Conservation (phyloP, 129 eudicot species). For the Helichrysum umbraculigerum region DNA sequence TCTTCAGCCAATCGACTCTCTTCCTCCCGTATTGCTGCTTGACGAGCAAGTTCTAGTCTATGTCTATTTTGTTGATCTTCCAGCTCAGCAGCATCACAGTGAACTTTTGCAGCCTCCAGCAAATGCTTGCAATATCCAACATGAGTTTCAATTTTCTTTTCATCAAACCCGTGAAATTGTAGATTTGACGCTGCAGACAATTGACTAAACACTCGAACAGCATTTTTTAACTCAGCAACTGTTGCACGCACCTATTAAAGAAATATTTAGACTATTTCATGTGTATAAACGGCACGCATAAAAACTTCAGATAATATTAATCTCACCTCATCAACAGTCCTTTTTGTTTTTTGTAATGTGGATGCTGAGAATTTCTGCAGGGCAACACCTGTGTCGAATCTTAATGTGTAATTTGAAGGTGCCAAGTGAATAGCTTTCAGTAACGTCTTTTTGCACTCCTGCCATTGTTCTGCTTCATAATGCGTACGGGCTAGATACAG, state of each 20-base stretch:
- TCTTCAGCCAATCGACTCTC: conserved; percentile 83
- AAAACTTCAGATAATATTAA: conserved; percentile 13
- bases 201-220: conserved; percentile 81
- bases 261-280: neutral
- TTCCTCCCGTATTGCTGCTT: conserved; percentile 84
- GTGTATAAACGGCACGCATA: conserved; percentile 2
- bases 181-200: conserved; percentile 78
- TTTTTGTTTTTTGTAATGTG: conserved; percentile 78
- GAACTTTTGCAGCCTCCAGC: conserved; percentile 86
- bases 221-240: conserved; percentile 83
- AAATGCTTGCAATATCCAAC: conserved; percentile 92
- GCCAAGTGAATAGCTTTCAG: conserved; percentile 94
- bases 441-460: conserved; percentile 84
- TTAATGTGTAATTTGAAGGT: conserved; percentile 89
- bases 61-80: conserved; percentile 73
- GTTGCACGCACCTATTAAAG: conserved; percentile 72
- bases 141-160: conserved; percentile 95
- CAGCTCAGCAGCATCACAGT: conserved; percentile 87
- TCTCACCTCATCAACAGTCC: conserved; percentile 83
- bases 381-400: conserved; percentile 86
- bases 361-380: conserved; percentile 95
- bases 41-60: conserved; percentile 82
- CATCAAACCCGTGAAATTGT: conserved; percentile 89
- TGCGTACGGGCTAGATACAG: conserved; percentile 91
- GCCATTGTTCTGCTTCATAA: conserved; percentile 99